Evolutionary conservation across 768 basidiomycete species (phyloP), one percentile per base, ranked within the genome.

Genomic region (Clitopilus hobsonii): DNA sequence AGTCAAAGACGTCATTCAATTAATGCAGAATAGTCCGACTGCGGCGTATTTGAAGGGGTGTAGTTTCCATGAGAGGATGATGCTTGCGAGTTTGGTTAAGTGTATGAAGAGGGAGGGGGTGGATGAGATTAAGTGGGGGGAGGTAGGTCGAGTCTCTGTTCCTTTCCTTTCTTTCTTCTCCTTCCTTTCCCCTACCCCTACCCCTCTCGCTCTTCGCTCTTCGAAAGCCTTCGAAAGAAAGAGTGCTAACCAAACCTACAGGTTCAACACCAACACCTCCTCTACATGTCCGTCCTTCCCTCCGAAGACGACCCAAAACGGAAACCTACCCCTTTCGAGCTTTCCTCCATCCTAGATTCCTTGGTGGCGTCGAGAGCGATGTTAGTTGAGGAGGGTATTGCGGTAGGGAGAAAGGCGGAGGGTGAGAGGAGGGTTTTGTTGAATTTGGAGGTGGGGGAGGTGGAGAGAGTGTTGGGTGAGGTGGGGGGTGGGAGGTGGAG

Each of bases 21-120:
- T 81, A 36, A 89, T 96, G 87, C 93, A 95, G 63, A 92, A 91
- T 61, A 94, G 89, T 60, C 94, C 94, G 1, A 92, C 88, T 0
- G 89, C 91, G 3, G 85, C 86, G 13, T 97, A 87, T 64, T 70
- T 98, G 23, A 81, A 81, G 47, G 85, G 89, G 29, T 87, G 92
- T 61, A 89, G 89, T 69, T 79, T 93, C 58, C 92, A 96, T 64
- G 94, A 97, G 66, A 83, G 88, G 36, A 78, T 95, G 48, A 87
- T 97, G 86, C 77, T 98, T 16, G 88, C 88, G 14, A 84, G 94
- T 0, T 67, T 96, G 30, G 72, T 95, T 23, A 88, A 89, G 62
- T 93, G 91, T 64, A 79, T 91, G 41, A 85, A 86, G 66, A 78
- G 89, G 41, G 86, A 89, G 57, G 94, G 94, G 24, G 80, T 98